These are phyloP conservation scores for Pythium apleroticum DNA, from an alignment of 352 stramenopile species.

Conservation along the genomic window DNA sequence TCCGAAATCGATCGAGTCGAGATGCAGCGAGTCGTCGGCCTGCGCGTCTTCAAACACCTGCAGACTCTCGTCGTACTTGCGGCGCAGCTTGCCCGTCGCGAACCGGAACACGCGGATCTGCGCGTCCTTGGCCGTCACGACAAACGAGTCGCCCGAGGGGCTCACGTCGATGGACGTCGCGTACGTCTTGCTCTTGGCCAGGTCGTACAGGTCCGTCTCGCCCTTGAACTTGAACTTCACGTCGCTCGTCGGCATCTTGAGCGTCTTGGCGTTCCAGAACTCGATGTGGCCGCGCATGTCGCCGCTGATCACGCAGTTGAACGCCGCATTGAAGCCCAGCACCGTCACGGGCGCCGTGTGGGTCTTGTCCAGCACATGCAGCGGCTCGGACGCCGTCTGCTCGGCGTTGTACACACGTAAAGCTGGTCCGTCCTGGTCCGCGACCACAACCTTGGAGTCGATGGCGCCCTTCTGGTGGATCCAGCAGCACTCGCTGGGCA, in stretches of 20 bases:
- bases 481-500: conserved; percentile 76
- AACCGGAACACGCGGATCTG: conserved; percentile 91
- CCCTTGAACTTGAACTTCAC: conserved; percentile 93
- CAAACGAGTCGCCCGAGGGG: conserved; percentile 71
- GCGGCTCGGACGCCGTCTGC: conserved; percentile 42
- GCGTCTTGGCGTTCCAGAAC: conserved; percentile 89
- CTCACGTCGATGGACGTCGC: conserved; percentile 78
- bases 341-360: conserved; percentile 92
- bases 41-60: conserved; percentile 89
- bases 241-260: conserved; percentile 40
- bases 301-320: conserved; percentile 89
- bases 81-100: conserved; percentile 82
- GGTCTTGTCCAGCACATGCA: conserved; percentile 74
- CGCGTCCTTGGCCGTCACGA: conserved; percentile 85
- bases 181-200: conserved; percentile 92
- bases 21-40: conserved; percentile 62
- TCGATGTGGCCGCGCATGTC: conserved; percentile 94
- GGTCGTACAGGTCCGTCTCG: conserved; percentile 95
- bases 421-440: conserved; percentile 51
- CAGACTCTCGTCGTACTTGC: conserved; percentile 89
- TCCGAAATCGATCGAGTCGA: conserved; percentile 89
- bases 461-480: conserved; percentile 57
- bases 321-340: conserved; percentile 83
- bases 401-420: conserved; percentile 90
- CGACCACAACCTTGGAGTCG: conserved; percentile 75